phyloP scores from a whole-genome alignment of 148 eudicot species.

The Euryodendron excelsum region DNA sequence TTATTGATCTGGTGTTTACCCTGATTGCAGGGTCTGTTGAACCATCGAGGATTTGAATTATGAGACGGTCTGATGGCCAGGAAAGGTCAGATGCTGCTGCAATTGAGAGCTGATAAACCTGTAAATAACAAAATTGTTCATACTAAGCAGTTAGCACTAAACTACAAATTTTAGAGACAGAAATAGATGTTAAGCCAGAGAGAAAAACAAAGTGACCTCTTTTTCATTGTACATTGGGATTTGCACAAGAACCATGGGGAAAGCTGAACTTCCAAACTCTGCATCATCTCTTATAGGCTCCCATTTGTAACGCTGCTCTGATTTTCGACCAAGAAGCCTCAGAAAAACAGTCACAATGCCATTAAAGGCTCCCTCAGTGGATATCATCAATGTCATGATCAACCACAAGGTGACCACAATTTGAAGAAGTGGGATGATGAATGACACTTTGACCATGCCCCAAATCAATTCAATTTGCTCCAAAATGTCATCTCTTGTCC shows the following conservation, averaged over 20 bases:
- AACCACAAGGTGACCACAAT: slow-evolving; percentile 32
- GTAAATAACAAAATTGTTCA: not conserved
- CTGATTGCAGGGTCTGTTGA: slow-evolving; percentile 33
- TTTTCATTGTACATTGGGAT: slow-evolving; percentile 73
- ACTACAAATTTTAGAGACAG: not conserved
- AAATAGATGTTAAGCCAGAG: not conserved
- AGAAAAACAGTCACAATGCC: slow-evolving; percentile 35
- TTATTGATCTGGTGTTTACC: slow-evolving; percentile 20
- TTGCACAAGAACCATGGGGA: slow-evolving; percentile 66
- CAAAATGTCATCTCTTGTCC: slow-evolving; percentile 27
- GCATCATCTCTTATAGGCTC: slow-evolving; percentile 57
- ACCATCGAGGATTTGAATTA: slow-evolving; percentile 37
- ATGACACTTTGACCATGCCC: slow-evolving; percentile 50
- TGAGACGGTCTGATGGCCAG: slow-evolving; percentile 35
- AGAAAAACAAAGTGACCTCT: slow-evolving; percentile 41
- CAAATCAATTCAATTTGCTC: slow-evolving; percentile 37
- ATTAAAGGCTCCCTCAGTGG: slow-evolving; percentile 53
- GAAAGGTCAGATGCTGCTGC: slow-evolving; percentile 38
- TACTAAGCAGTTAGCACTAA: too few species aligned
- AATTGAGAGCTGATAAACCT: slow-evolving; percentile 32
- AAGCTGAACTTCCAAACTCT: slow-evolving; percentile 48
- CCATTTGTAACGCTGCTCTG: slow-evolving; percentile 56
- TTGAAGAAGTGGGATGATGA: slow-evolving; percentile 47
- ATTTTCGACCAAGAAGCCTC: slow-evolving; percentile 47
- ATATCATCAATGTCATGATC: slow-evolving; percentile 52